A percentile compares a stretch with the other conserved stretches of the same genome.
Conservation (phyloP, 148 eudicot genomes). For the Chenopodium suecicum region DNA sequence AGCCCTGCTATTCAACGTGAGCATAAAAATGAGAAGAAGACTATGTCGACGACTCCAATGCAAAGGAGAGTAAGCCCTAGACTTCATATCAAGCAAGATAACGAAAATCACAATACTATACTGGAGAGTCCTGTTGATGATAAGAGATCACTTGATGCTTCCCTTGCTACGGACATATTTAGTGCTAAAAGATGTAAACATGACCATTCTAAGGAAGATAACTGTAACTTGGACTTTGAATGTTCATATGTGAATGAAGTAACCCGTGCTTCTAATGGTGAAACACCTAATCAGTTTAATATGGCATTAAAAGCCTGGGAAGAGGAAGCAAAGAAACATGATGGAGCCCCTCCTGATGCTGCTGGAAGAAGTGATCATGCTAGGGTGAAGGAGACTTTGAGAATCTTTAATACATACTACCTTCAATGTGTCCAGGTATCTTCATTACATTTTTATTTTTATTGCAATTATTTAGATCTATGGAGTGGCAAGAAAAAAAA, state of each 20-base stretch:
- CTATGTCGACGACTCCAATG: neutral
- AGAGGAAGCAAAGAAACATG: constrained; percentile 6
- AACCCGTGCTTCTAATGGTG: constrained; percentile 1
- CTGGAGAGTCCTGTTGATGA: neutral
- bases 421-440: constrained; percentile 37
- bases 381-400: constrained; percentile 37
- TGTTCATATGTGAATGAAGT: constrained; percentile 1
- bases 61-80: constrained; percentile 24
- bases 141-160: constrained; percentile 4
- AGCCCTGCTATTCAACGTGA: constrained; percentile 2
- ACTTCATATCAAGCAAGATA: constrained; percentile 14
- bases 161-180: neutral
- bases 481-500: neutral
- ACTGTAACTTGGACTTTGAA: neutral
- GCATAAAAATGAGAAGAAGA: neutral
- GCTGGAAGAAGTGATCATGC: constrained; percentile 19
- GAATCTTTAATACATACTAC: constrained; percentile 30
- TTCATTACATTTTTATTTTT: neutral
- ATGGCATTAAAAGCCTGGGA: neutral
- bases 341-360: constrained; percentile 1
- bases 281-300: neutral
- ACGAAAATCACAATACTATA: neutral
- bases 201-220: neutral
- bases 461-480: neutral
- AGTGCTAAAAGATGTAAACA: constrained; percentile 21